Base-by-base conservation (phyloP, 805 yeast species). In the Jamesozyma jinghongensis region DNA sequence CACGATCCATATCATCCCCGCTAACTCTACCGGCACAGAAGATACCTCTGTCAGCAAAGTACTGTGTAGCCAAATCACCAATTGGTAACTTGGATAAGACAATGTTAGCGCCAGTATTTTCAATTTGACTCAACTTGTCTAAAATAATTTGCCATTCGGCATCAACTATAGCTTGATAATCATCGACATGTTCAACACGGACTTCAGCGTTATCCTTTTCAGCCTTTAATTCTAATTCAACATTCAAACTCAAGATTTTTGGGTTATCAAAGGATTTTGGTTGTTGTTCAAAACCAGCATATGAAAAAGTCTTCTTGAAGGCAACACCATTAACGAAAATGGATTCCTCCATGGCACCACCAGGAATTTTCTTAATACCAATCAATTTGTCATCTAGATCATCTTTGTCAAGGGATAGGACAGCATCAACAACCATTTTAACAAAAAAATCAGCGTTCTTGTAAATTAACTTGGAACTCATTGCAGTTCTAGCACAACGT, bases 141-240 rank as follows among this genome's bases (percentile, higher is more conserved):
- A 84, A 72, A 50, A 92, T 92, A 50, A 92, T 83, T 61, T 85
- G 77, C 97, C 98, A 92, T 66, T 92, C 98, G n/a, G 98, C 98
- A 65, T 92, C 97, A 16, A 92, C 98, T 43, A 92, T 82, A 27
- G 81, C 86, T 69, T 92, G 98, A 66, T 92, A 92, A 54, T 90
- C 97, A 43, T 77, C 74, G 41, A 92, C 97, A 61, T 87, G 82
- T 55, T 85, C 94, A 38, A 92, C 92, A 52, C 98, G 77, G 27
- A 92, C 97, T 70, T 92, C 98, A 8, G 98, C 98, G 60, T 92
- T 92, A 63, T 92, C 98, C 69, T 87, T 90, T 68, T 92, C 98
- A 1, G 97, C 97, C 68, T 92, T 92, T 59, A 92, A 76, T 68
- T 92, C 98, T 51, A 92, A 73, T 63, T 92, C 98, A 32, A 92